Evolutionary conservation across 495 filamentous ascomycete species (phyloP).

Genomic region (Eremomyces bilateralis): DNA sequence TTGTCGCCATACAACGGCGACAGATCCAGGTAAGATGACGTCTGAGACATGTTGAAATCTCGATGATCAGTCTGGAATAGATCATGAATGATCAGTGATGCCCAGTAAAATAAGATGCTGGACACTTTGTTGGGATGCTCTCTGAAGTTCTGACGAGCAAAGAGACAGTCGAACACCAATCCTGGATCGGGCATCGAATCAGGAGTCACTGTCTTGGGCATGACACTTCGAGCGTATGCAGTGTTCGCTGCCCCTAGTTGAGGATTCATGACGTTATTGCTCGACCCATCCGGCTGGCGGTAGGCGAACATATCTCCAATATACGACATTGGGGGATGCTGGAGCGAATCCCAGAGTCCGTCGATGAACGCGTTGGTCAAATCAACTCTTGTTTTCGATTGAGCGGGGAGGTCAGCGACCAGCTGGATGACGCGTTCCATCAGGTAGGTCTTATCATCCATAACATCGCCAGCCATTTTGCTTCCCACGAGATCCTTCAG

Average conservation of each 20-base stretch:
- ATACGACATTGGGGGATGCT: constrained; percentile 31
- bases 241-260: constrained; percentile 21
- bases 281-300: constrained; percentile 51
- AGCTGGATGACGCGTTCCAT: constrained; percentile 30
- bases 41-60: constrained; percentile 30
- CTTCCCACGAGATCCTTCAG: constrained; percentile 29
- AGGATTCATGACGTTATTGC: constrained; percentile 19
- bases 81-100: constrained; percentile 34
- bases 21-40: constrained; percentile 36
- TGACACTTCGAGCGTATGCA: constrained; percentile 30
- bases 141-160: constrained; percentile 29
- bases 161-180: constrained; percentile 31
- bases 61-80: constrained; percentile 36
- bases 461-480: constrained; percentile 31
- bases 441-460: constrained; percentile 47
- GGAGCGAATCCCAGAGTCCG: constrained; percentile 43
- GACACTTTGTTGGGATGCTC: constrained; percentile 36
- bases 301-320: constrained; percentile 45
- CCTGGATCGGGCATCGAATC: constrained; percentile 31
- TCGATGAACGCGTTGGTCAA: constrained; percentile 50
- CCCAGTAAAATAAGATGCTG: constrained; percentile 37
- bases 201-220: constrained; percentile 28
- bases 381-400: constrained; percentile 38
- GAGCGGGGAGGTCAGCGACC: constrained; percentile 37
- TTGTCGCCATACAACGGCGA: constrained; percentile 36